phyloP scores from a whole-genome alignment of 2,329 filamentous ascomycete genomes.

The Cyclaneusma minus region DNA sequence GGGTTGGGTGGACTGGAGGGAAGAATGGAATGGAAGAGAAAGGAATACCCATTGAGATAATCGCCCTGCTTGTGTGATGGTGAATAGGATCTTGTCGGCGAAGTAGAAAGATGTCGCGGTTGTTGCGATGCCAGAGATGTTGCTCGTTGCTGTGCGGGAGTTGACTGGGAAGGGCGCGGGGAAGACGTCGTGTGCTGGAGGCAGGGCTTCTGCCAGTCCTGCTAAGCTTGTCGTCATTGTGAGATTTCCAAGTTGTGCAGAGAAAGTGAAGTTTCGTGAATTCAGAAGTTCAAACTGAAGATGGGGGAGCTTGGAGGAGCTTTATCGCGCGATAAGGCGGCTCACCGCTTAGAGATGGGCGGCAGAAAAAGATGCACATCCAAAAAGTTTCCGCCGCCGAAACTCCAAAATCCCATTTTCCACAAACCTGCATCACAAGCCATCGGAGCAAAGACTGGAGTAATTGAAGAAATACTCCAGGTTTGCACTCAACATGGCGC shows the following conservation, averaged over 20 bases:
- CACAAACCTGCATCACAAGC: conserved; percentile 11
- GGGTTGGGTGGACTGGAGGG: conserved; percentile 12
- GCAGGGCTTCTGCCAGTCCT: too few species aligned
- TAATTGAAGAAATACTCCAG: too few species aligned
- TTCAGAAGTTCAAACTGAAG: too few species aligned
- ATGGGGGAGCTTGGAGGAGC: too few species aligned
- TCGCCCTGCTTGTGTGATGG: conserved; percentile 70
- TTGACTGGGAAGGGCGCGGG: conserved; percentile 15
- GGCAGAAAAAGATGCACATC: too few species aligned
- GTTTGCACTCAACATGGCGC: conserved; percentile 13
- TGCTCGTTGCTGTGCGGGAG: conserved; percentile 29
- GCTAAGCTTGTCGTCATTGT: too few species aligned
- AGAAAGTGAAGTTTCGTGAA: too few species aligned
- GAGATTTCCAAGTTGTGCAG: too few species aligned
- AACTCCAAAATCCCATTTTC: neutral
- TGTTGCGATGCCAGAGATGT: conserved; percentile 54
- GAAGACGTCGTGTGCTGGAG: too few species aligned
- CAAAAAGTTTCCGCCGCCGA: neutral
- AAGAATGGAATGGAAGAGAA: conserved; percentile 10
- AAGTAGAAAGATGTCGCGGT: conserved; percentile 62
- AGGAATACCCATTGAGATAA: conserved; percentile 75
- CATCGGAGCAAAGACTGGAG: too few species aligned
- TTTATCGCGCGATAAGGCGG: too few species aligned
- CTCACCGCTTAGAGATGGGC: too few species aligned
- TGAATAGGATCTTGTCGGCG: conserved; percentile 81